Conservation (phyloP, 2,329 filamentous ascomycete species). For the Aspergillus pseudonomiae region DNA sequence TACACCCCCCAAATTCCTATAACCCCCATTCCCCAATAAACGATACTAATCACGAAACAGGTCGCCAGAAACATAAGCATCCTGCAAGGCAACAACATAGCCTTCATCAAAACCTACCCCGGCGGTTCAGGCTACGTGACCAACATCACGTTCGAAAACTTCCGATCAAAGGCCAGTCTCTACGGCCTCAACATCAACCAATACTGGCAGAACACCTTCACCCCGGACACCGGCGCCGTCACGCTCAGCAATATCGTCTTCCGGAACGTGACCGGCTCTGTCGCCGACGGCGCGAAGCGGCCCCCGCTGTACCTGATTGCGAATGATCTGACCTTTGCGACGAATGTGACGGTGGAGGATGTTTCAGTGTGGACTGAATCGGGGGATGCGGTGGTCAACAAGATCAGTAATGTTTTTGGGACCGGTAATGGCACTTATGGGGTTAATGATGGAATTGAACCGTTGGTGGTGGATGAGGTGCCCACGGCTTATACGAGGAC, state of each 20-base stretch:
- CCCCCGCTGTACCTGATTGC: constrained; percentile 36
- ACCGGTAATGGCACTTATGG: constrained; percentile 31
- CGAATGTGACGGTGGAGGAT: constrained; percentile 36
- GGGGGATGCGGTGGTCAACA: constrained; percentile 28
- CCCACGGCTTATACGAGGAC: constrained; percentile 30
- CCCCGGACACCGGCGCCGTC: constrained; percentile 28
- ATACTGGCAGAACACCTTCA: constrained; percentile 31
- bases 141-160: constrained; percentile 37
- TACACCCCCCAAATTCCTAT: too few species aligned
- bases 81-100: constrained; percentile 42
- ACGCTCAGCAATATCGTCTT: constrained; percentile 28
- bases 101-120: constrained; percentile 45
- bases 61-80: constrained; percentile 40
- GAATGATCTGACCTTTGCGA: constrained; percentile 35
- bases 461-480: not conserved
- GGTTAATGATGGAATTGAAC: not conserved
- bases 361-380: constrained; percentile 41
- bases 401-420: constrained; percentile 41
- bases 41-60: constrained; percentile 15
- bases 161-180: constrained; percentile 28
- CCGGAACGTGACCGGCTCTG: constrained; percentile 35
- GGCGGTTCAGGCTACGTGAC: constrained; percentile 43
- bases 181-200: constrained; percentile 30
- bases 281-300: constrained; percentile 33
- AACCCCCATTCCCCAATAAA: not conserved